Percentiles rank a stretch among this genome's conserved stretches.
Evolutionary conservation across 805 yeast genomes (phyloP).

Genomic region (Lachancea cidri): DNA sequence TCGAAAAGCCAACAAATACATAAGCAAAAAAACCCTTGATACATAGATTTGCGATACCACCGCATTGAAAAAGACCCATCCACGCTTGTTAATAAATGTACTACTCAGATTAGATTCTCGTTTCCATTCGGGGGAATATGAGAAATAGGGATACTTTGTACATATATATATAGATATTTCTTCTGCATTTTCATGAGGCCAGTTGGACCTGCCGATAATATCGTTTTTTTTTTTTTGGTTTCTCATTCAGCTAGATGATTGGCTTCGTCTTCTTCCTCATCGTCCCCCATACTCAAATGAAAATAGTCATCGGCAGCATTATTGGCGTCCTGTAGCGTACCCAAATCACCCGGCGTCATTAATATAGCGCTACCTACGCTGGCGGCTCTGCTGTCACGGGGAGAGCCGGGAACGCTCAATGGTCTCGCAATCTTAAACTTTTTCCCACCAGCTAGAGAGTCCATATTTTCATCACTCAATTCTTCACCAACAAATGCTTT

Average conservation of each 20-base stretch:
- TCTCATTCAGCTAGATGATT: constrained; percentile 6
- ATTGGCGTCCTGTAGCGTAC: constrained; percentile 88
- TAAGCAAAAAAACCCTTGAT: too few species aligned
- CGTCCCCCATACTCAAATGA: constrained; percentile 36
- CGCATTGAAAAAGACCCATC: too few species aligned
- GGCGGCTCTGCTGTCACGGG: constrained; percentile 46
- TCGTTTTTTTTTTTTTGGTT: too few species aligned
- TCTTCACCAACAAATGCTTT: constrained; percentile 33
- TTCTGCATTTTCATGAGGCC: background rate
- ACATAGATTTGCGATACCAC: too few species aligned
- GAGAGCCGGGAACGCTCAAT: constrained; percentile 95
- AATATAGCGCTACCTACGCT: constrained; percentile 41
- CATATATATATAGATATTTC: background rate
- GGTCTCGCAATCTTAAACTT: constrained; percentile 81
- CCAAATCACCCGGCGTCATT: constrained; percentile 98
- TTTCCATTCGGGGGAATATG: too few species aligned
- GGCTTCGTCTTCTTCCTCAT: constrained; percentile 35
- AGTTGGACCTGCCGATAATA: too few species aligned
- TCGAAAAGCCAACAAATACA: background rate
- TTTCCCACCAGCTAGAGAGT: constrained; percentile 33
- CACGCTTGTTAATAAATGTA: too few species aligned
- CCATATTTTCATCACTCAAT: constrained; percentile 26
- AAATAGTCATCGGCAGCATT: constrained; percentile 78
- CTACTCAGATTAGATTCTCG: too few species aligned
- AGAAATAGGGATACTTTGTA: background rate